Percentiles rank a stretch among this genome's conserved stretches.
These are phyloP conservation scores for Leccinellum rugosiceps DNA, from an alignment of 768 basidiomycete genomes.

Conservation along the genomic window DNA sequence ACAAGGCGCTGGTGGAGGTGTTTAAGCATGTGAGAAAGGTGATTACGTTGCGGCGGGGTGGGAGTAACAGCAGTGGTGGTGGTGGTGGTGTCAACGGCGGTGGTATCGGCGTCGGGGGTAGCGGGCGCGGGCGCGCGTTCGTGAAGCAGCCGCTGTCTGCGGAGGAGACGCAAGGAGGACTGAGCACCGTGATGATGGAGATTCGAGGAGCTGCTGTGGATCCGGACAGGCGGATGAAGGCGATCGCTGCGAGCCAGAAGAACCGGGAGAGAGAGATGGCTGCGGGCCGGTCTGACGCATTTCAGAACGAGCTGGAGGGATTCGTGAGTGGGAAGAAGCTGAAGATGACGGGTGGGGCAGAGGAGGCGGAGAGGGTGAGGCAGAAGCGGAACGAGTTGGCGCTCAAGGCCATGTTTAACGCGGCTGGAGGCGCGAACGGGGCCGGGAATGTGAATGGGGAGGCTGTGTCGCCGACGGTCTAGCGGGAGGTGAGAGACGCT, in stretches of 20 bases:
- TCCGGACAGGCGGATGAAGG: constrained; percentile 81
- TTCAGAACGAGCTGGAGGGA: constrained; percentile 77
- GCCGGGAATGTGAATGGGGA: constrained; percentile 3
- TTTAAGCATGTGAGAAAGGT: constrained; percentile 90
- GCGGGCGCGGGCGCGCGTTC: constrained; percentile 46
- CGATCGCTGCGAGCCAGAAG: constrained; percentile 87
- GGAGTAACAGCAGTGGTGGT: not conserved
- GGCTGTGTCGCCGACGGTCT: constrained; percentile 6
- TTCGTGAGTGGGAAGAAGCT: constrained; percentile 88
- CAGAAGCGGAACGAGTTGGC: constrained; percentile 82
- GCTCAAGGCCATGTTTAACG: constrained; percentile 83
- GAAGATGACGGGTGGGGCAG: constrained; percentile 93
- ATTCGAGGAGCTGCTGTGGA: constrained; percentile 82
- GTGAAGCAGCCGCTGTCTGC: constrained; percentile 48
- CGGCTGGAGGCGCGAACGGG: constrained; percentile 9
- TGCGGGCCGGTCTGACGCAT: constrained; percentile 64
- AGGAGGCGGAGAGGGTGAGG: constrained; percentile 85
- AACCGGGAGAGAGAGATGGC: constrained; percentile 74
- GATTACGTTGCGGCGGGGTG: constrained; percentile 51
- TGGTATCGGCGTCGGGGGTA: constrained; percentile 36
- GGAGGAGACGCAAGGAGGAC: constrained; percentile 65
- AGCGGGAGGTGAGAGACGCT: not conserved
- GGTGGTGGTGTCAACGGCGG: constrained; percentile 30
- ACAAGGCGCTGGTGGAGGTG: constrained; percentile 85
- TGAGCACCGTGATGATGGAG: constrained; percentile 85